Evolutionary conservation across 768 basidiomycete genomes (phyloP).

Genomic region (Gyrodon lividus): DNA sequence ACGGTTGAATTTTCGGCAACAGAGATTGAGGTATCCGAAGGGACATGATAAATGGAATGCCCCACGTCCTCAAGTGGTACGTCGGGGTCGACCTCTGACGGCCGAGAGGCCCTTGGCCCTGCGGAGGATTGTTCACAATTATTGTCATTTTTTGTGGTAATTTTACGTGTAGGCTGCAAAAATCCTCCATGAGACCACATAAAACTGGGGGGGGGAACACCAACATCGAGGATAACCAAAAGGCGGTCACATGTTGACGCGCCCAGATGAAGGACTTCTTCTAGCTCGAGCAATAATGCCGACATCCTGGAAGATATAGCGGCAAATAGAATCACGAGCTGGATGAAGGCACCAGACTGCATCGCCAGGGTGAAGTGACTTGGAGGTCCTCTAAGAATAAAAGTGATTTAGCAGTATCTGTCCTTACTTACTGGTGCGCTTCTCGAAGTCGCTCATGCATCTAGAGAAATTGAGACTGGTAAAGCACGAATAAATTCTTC

Average conservation of each 20-base stretch:
- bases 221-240: constrained; percentile 33
- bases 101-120: background rate
- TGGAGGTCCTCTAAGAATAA: constrained; percentile 26
- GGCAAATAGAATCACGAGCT: constrained; percentile 58
- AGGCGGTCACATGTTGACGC: constrained; percentile 29
- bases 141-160: background rate
- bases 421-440: constrained; percentile 51
- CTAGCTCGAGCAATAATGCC: constrained; percentile 43
- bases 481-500: background rate
- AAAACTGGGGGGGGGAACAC: constrained; percentile 3
- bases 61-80: constrained; percentile 16
- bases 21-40: background rate
- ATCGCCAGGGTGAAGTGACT: constrained; percentile 65
- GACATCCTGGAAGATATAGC: constrained; percentile 62
- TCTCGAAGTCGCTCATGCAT: constrained; percentile 43
- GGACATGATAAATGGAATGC: constrained; percentile 5
- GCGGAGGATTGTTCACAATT: background rate
- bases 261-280: constrained; percentile 35
- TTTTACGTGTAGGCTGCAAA: constrained; percentile 15
- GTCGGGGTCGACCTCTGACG: constrained; percentile 1
- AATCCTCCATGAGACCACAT: constrained; percentile 5
- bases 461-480: constrained; percentile 30
- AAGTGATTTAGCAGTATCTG: background rate
- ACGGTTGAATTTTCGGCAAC: background rate
- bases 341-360: constrained; percentile 73